Evolutionary conservation across 306 rosid species (phyloP).

Genomic region (Medicago ruthenica): DNA sequence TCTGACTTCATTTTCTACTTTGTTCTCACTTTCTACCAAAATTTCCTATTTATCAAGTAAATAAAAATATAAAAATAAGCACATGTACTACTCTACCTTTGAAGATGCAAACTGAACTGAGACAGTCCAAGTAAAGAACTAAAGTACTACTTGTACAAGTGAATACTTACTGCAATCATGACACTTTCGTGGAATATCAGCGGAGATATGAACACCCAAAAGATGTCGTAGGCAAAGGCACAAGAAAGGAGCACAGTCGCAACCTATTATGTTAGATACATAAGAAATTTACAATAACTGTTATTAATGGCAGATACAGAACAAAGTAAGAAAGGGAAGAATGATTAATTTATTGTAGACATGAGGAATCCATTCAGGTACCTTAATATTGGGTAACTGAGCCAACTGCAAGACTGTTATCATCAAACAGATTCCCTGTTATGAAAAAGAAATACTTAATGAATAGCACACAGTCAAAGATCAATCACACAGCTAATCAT

Average conservation of each 20-base stretch:
- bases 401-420: constrained; percentile 93
- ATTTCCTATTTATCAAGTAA: constrained; percentile 1
- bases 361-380: constrained; percentile 45
- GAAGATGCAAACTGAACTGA: constrained; percentile 32
- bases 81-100: neutral
- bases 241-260: constrained; percentile 95
- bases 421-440: constrained; percentile 96
- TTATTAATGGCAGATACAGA: constrained; percentile 16
- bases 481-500: constrained; percentile 34
- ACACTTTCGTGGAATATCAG: constrained; percentile 78
- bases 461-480: constrained; percentile 33
- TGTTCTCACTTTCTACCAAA: constrained; percentile 28
- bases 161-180: constrained; percentile 79
- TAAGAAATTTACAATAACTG: constrained; percentile 22
- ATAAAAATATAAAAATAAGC: neutral
- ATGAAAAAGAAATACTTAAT: constrained; percentile 46
- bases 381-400: constrained; percentile 94
- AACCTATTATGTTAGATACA: constrained; percentile 63
- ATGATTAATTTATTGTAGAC: constrained; percentile 16
- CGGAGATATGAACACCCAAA: constrained; percentile 97
- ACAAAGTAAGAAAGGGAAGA: constrained; percentile 24
- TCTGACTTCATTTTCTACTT: constrained; percentile 14
- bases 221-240: constrained; percentile 95
- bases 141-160: constrained; percentile 14
- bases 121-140: constrained; percentile 36